phyloP scores from a whole-genome alignment of 106 monocot species.

The Gastrodia elata region DNA sequence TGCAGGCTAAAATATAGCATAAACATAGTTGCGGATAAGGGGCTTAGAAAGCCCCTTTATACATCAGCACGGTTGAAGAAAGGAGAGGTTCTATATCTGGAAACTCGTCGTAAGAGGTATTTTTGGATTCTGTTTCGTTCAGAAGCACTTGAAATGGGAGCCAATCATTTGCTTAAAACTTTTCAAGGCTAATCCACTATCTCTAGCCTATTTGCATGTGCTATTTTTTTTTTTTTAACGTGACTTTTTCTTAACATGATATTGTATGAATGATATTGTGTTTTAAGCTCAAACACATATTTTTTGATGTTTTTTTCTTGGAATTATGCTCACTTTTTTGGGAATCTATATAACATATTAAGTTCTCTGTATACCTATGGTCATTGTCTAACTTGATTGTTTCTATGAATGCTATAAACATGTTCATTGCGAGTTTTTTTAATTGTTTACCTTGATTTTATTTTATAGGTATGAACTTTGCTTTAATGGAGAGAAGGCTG shows the following conservation, averaged over 20 bases:
- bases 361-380: background rate
- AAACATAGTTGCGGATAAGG: conserved; percentile 84
- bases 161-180: background rate
- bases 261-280: background rate
- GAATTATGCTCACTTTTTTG: background rate
- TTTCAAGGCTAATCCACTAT: background rate
- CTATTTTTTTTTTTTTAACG: background rate
- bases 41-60: conserved; percentile 66
- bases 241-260: background rate
- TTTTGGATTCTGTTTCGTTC: background rate
- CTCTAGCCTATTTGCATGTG: background rate
- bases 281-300: background rate
- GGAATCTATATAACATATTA: background rate
- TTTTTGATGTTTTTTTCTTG: background rate
- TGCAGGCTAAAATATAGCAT: conserved; percentile 89
- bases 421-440: background rate
- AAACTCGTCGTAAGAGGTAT: conserved; percentile 76
- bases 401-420: background rate
- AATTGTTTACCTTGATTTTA: background rate
- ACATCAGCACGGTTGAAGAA: conserved; percentile 88
- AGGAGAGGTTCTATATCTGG: conserved; percentile 84
- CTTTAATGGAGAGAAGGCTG: conserved; percentile 49
- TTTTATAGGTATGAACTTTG: conserved; percentile 77
- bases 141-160: background rate
- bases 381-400: background rate